Conservation (phyloP, 129 eudicot species). For the Escallonia rubra region DNA sequence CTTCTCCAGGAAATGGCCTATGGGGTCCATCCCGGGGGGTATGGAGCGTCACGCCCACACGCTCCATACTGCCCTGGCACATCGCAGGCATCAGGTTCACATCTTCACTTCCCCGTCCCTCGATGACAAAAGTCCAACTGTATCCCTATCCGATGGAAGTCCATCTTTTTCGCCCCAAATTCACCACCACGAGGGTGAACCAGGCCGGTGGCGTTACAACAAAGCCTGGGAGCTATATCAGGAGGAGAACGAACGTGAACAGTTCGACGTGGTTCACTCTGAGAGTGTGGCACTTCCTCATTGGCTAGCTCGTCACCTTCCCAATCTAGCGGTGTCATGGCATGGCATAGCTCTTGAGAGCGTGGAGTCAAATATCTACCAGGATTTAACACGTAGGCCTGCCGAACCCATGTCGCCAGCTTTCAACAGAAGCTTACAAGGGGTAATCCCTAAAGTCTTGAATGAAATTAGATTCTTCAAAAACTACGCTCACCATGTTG, state of each 20-base stretch:
- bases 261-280: constrained; percentile 77
- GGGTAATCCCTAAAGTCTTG: constrained; percentile 70
- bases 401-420: constrained; percentile 53
- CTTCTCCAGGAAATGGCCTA: constrained; percentile 86
- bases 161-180: constrained; percentile 20
- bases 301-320: constrained; percentile 45
- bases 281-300: constrained; percentile 91
- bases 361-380: constrained; percentile 72
- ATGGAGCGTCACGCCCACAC: constrained; percentile 99
- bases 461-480: constrained; percentile 83
- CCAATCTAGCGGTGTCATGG: constrained; percentile 88
- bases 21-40: constrained; percentile 69
- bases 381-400: constrained; percentile 54
- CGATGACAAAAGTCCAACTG: constrained; percentile 11
- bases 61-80: constrained; percentile 59
- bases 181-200: constrained; percentile 72
- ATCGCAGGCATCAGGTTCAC: constrained; percentile 67
- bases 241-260: constrained; percentile 43
- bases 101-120: constrained; percentile 72
- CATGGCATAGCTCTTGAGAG: constrained; percentile 94
- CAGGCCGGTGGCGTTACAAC: constrained; percentile 78
- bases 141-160: neutral
- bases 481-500: constrained; percentile 71
- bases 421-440: constrained; percentile 61
- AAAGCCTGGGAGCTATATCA: constrained; percentile 81